Evolutionary conservation across 1,284 basidiomycete genomes (phyloP).

Genomic region (Cryptococcus sp.): DNA sequence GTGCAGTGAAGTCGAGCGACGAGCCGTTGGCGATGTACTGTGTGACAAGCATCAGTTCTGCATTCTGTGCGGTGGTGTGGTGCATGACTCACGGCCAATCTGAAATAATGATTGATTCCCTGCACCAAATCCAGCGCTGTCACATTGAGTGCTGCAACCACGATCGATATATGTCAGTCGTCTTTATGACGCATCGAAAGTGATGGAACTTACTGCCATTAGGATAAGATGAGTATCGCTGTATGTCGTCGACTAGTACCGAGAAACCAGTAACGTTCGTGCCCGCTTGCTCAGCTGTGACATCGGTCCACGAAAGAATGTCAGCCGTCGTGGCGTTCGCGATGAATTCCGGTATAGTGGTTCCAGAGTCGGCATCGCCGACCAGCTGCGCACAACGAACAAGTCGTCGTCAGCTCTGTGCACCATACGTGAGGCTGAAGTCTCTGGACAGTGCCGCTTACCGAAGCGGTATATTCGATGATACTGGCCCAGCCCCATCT

Average conservation of each 20-base stretch:
- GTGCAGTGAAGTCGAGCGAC: conserved; percentile 36
- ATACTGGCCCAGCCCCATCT: conserved; percentile 50
- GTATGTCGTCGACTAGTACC: conserved; percentile 36
- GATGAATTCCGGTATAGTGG: conserved; percentile 16
- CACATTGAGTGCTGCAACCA: conserved; percentile 15
- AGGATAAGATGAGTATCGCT: conserved; percentile 17
- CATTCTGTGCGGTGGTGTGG: background rate
- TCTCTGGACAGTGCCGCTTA: conserved; percentile 12
- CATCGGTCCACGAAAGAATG: conserved; percentile 17
- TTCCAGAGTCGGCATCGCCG: conserved; percentile 31
- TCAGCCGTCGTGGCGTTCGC: conserved; percentile 9
- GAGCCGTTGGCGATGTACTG: conserved; percentile 32
- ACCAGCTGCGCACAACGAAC: conserved; percentile 18
- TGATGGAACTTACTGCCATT: conserved; percentile 17
- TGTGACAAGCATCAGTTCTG: background rate
- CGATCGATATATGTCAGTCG: background rate
- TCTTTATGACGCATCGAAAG: background rate
- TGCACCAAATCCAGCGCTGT: conserved; percentile 7
- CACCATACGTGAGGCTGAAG: background rate
- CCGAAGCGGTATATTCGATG: conserved; percentile 36
- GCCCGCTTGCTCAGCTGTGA: conserved; percentile 17
- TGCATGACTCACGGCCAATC: conserved; percentile 35
- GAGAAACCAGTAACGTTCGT: conserved; percentile 27
- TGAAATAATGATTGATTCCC: conserved; percentile 34
- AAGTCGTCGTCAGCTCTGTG: background rate